A percentile compares a stretch with the other conserved stretches of the same genome.
phyloP scores from a whole-genome alignment of 2,329 filamentous ascomycete species.

The Trichoderma sp. region DNA sequence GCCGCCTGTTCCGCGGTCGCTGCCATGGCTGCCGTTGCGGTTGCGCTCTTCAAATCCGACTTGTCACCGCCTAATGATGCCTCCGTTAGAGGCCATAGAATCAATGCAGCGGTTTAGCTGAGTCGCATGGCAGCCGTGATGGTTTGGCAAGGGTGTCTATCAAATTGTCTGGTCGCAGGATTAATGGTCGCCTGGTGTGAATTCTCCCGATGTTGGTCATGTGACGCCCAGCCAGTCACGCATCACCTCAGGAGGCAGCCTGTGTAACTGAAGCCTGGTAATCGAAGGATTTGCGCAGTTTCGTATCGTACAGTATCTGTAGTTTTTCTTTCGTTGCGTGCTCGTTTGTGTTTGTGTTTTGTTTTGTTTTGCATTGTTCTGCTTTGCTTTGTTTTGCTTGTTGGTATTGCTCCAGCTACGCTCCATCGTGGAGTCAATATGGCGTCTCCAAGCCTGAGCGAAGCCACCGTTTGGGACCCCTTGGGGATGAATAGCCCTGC shows the following conservation, averaged over 20 bases:
- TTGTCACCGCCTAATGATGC: background rate
- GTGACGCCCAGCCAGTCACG: no score
- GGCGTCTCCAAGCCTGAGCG: background rate
- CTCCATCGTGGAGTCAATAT: background rate
- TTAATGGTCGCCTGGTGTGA: background rate
- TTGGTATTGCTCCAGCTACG: background rate
- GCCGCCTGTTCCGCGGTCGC: background rate
- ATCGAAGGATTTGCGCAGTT: background rate
- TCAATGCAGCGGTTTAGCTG: background rate
- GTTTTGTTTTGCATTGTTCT: no score
- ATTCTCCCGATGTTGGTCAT: no score
- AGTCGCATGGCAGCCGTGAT: background rate
- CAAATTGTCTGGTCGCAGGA: background rate
- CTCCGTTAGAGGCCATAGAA: background rate
- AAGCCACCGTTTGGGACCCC: background rate
- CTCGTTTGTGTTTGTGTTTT: no score
- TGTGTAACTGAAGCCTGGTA: background rate
- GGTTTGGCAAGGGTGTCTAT: background rate
- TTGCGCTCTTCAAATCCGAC: background rate
- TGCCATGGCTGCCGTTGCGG: background rate
- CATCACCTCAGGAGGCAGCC: background rate
- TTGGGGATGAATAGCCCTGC: background rate
- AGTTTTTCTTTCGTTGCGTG: no score
- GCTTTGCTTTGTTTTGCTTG: no score
- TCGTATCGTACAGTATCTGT: background rate